Percentiles rank a stretch among this genome's conserved stretches.
Conservation (phyloP, 352 stramenopile genomes). For the Globisporangium alternatum region DNA sequence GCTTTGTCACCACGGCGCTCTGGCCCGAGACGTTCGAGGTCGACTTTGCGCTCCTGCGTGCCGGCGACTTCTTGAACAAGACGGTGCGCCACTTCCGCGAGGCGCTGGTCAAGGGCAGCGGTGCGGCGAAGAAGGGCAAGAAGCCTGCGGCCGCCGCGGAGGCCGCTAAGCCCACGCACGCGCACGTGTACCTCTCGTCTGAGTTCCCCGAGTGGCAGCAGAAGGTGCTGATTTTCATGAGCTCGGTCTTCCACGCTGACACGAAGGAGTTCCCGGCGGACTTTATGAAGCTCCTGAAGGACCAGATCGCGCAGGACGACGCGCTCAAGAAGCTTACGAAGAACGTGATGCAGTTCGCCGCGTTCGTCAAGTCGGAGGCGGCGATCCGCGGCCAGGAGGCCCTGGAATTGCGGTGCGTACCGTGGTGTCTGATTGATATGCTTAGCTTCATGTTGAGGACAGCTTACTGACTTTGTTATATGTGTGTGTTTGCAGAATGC, state of each 20-base stretch:
- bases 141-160: constrained; percentile 68
- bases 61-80: constrained; percentile 92
- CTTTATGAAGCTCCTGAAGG: constrained; percentile 89
- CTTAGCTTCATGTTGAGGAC: constrained; percentile 1
- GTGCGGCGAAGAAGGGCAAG: constrained; percentile 88
- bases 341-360: constrained; percentile 96
- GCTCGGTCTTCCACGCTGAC: constrained; percentile 48
- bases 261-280: constrained; percentile 72
- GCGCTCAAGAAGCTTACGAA: constrained; percentile 90
- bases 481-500: constrained; percentile 58
- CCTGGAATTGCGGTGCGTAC: constrained; percentile 85
- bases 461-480: neutral
- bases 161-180: constrained; percentile 86
- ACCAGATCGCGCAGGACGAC: constrained; percentile 61
- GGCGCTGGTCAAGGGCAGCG: constrained; percentile 63
- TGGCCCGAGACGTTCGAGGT: constrained; percentile 88
- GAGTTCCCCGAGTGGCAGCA: constrained; percentile 87
- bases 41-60: constrained; percentile 91
- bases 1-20: constrained; percentile 86
- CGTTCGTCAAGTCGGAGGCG: constrained; percentile 94
- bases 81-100: constrained; percentile 91
- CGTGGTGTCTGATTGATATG: constrained; percentile 9
- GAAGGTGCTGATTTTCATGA: constrained; percentile 85
- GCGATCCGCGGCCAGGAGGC: constrained; percentile 90
- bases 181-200: constrained; percentile 83